These are phyloP conservation scores for Samsoniella hepiali DNA, from an alignment of 2,329 filamentous ascomycete genomes.

Conservation along the genomic window DNA sequence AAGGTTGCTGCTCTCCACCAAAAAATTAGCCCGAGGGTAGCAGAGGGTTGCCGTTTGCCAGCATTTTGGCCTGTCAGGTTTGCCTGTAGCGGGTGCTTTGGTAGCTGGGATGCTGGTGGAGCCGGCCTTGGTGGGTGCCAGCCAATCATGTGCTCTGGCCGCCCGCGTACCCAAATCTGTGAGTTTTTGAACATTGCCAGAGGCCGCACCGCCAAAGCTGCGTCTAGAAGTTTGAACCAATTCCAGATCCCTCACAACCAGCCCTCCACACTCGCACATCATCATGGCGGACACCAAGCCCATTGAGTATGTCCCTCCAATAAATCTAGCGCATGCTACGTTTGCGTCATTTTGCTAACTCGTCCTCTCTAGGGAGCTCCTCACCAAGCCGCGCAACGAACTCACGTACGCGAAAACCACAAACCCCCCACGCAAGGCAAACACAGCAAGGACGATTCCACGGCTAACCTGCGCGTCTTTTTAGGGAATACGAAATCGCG, in stretches of 20 bases:
- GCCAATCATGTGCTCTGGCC: conserved; percentile 9
- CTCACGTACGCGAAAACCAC: conserved; percentile 69
- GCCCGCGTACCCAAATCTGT: conserved; percentile 6
- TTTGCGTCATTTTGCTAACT: conserved; percentile 27
- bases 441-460: neutral
- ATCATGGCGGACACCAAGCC: conserved; percentile 63
- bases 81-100: neutral
- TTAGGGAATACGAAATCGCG: conserved; percentile 85
- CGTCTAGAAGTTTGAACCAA: conserved; percentile 1
- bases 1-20: conserved; percentile 21
- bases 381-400: conserved; percentile 83
- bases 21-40: conserved; percentile 29
- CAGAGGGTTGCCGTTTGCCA: conserved; percentile 17
- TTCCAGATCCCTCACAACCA: neutral
- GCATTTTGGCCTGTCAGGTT: neutral
- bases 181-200: conserved; percentile 16
- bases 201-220: conserved; percentile 14
- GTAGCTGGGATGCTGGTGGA: neutral
- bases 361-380: conserved; percentile 64
- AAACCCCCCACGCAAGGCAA: conserved; percentile 21
- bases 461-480: conserved; percentile 14
- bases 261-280: neutral
- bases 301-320: conserved; percentile 58
- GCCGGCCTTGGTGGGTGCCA: neutral
- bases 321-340: neutral